These are phyloP conservation scores for Yamadazyma jaroonii DNA, from an alignment of 1,139 yeast species.

Conservation along the genomic window DNA sequence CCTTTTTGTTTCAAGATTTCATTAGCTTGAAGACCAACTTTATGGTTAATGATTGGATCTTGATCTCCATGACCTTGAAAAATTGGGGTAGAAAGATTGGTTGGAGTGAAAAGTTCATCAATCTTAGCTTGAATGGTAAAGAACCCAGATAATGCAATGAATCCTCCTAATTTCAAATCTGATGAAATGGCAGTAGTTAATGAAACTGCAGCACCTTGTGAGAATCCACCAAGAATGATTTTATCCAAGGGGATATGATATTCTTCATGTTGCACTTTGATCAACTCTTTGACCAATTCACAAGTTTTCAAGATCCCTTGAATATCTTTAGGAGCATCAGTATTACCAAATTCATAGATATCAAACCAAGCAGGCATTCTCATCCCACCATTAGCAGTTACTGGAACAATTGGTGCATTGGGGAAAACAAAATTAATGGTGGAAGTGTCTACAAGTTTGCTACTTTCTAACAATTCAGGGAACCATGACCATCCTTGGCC, in stretches of 20 bases:
- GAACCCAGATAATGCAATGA: slow-evolving; percentile 77
- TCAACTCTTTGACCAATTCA: slow-evolving; percentile 47
- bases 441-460: slow-evolving; percentile 46
- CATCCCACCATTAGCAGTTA: slow-evolving; percentile 66
- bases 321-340: slow-evolving; percentile 52
- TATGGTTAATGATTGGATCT: slow-evolving; percentile 63
- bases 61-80: slow-evolving; percentile 86
- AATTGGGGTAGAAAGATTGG: slow-evolving; percentile 66
- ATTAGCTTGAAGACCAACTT: slow-evolving; percentile 47
- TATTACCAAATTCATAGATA: slow-evolving; percentile 54
- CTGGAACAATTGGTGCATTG: slow-evolving; percentile 73
- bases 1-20: slow-evolving; percentile 51
- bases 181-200: slow-evolving; percentile 49
- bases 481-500: slow-evolving; percentile 90
- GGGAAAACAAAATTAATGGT: slow-evolving; percentile 82
- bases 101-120: slow-evolving; percentile 20
- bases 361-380: slow-evolving; percentile 90
- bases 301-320: slow-evolving; percentile 63
- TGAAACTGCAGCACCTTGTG: slow-evolving; percentile 88
- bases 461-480: slow-evolving; percentile 45
- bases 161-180: slow-evolving; percentile 72
- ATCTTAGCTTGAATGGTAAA: slow-evolving; percentile 51
- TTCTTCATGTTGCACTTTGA: slow-evolving; percentile 59
- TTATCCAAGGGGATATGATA: slow-evolving; percentile 65
- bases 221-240: slow-evolving; percentile 87